Evolutionary conservation across 768 basidiomycete genomes (phyloP).

Genomic region (Mycena polygramma): DNA sequence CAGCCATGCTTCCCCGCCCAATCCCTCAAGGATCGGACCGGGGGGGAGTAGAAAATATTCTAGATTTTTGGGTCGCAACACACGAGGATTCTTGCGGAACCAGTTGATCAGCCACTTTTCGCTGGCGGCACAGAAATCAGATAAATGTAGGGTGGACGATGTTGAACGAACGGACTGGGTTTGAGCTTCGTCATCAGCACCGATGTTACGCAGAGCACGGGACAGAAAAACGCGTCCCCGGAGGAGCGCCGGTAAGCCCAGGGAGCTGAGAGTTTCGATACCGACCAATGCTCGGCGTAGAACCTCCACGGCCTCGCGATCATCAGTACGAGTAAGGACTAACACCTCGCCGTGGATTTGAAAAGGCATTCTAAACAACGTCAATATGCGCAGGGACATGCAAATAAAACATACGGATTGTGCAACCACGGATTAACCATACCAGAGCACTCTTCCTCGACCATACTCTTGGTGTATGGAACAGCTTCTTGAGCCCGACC

Average conservation of each 20-base stretch:
- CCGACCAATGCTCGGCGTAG: slow-evolving; percentile 26
- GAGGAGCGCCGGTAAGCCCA: not conserved
- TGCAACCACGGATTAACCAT: slow-evolving; percentile 16
- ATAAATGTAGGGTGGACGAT: not conserved
- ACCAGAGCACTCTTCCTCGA: slow-evolving; percentile 17
- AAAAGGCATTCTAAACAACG: slow-evolving; percentile 11
- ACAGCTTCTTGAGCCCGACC: slow-evolving; percentile 23
- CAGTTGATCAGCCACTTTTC: slow-evolving; percentile 37
- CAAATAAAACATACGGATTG: slow-evolving; percentile 15
- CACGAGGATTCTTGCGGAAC: too few relatives aligned
- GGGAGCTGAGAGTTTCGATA: slow-evolving; percentile 6
- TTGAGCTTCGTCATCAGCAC: slow-evolving; percentile 25
- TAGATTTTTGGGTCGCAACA: too few relatives aligned
- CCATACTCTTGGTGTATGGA: slow-evolving; percentile 26
- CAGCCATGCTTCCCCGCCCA: too few relatives aligned
- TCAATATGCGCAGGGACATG: not conserved
- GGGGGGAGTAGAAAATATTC: too few relatives aligned
- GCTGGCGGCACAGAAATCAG: not conserved
- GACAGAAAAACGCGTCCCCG: not conserved
- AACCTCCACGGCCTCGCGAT: too few relatives aligned
- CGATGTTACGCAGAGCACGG: slow-evolving; percentile 30
- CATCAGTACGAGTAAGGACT: too few relatives aligned
- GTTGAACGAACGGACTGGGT: slow-evolving; percentile 33
- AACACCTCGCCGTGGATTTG: slow-evolving; percentile 8
- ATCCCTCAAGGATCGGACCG: too few relatives aligned